Base-by-base conservation (phyloP, 1,284 basidiomycete species). In the Naganishia albida region DNA sequence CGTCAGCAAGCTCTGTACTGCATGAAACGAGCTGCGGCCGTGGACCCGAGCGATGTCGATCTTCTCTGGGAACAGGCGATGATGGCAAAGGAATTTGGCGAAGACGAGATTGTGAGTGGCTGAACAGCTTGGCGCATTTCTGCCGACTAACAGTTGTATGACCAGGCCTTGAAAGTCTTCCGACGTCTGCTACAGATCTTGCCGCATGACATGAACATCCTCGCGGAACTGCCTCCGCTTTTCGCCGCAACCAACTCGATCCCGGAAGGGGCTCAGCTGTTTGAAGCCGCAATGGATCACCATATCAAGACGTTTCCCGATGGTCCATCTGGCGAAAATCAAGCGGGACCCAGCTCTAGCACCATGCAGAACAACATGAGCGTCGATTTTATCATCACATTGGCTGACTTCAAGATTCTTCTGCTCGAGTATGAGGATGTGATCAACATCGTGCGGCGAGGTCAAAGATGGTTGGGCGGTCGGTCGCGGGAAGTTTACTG, bases 1-100 rank as follows among this genome's bases (percentile, higher is more conserved):
- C 83, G 85, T 50, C 87, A 92, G 63, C 93, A 98, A 78, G 90
- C 93, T 0, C 80, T 96, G 30, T 97, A 98, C 75, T 98, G 95
- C 74, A 90, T 90, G 72, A 83, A 88, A 0, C 94, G 97, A 74
- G 86, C 91, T 0, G 86, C 89, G 73, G 87, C 84, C 68, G 81
- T 90, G 28, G 88, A 94, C 73, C 88, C 89, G 6, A 82, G 83
- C 4, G 93, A 97, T 69, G 84, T 91, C 10, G 87, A 90, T 67
- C 88, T 90, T 1, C 84, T 95, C 26, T 97, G 92, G 91, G 93
- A 98, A 71, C 86, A 93, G 2, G 91, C 93, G 0, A 81, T 85
- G 3, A 83, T 97, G 7, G 88, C 93, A 6, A 88, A 88, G 69
- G 86, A 91, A 68, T 84, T 88, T 34, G 87, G 85, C 0, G 86